Evolutionary conservation across 78 protist species (phyloP).

Genomic region (Dictyostelium discoideum): DNA sequence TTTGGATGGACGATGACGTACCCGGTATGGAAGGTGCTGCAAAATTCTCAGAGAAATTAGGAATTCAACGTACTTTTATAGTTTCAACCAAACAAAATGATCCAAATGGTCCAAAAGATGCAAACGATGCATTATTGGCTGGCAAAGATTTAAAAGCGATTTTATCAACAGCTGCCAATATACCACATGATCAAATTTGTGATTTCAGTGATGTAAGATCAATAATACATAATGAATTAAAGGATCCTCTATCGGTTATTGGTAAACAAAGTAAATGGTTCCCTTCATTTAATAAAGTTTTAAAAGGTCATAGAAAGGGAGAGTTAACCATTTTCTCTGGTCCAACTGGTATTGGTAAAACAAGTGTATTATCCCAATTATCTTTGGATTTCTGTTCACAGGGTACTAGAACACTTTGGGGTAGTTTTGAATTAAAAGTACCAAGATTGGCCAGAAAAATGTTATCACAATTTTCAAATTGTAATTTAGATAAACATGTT

Average conservation of each 20-base stretch:
- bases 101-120: slow-evolving; percentile 84
- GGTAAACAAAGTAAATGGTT: slow-evolving; percentile 72
- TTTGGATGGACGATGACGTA: slow-evolving; percentile 90
- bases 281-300: slow-evolving; percentile 64
- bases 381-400: slow-evolving; percentile 82
- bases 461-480: slow-evolving; percentile 66
- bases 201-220: slow-evolving; percentile 49
- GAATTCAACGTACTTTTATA: slow-evolving; percentile 55
- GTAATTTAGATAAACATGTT: slow-evolving; percentile 26
- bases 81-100: slow-evolving; percentile 56
- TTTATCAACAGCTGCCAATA: slow-evolving; percentile 25
- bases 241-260: slow-evolving; percentile 64
- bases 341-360: slow-evolving; percentile 90
- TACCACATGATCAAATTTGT: slow-evolving; percentile 84
- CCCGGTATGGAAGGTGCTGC: slow-evolving; percentile 86
- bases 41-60: slow-evolving; percentile 85
- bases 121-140: slow-evolving; percentile 83
- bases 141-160: slow-evolving; percentile 56
- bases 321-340: slow-evolving; percentile 91
- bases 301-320: slow-evolving; percentile 91
- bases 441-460: slow-evolving; percentile 81
- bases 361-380: slow-evolving; percentile 81
- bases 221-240: slow-evolving; percentile 48
- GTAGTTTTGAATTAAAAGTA: slow-evolving; percentile 85
- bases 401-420: slow-evolving; percentile 90